A percentile compares a stretch with the other conserved stretches of the same genome.
Evolutionary conservation across 345 rosid genomes (phyloP).

Genomic region (Melaleuca alternifolia): DNA sequence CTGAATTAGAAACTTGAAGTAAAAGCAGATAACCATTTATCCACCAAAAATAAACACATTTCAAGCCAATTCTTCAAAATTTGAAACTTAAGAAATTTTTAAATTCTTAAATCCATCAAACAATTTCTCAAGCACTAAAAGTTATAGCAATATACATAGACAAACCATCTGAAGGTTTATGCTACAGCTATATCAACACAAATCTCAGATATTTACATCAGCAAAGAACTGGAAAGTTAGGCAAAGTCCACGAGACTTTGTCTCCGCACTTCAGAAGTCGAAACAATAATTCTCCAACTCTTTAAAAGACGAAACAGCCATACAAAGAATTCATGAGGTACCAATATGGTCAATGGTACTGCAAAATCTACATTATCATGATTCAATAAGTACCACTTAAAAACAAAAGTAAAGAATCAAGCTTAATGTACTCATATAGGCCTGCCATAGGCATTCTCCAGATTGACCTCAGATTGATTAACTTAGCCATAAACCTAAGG

Average conservation of each 20-base stretch:
- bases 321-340: neutral
- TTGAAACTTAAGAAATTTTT: no score
- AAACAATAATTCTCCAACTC: neutral
- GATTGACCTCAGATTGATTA: neutral
- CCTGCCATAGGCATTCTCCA: neutral
- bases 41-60: neutral
- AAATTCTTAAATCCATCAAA: no score
- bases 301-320: neutral
- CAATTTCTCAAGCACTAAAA: neutral
- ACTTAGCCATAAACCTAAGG: neutral
- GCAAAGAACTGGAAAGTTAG: neutral
- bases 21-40: neutral
- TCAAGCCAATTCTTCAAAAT: no score
- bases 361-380: neutral
- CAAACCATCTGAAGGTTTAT: neutral
- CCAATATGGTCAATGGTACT: neutral
- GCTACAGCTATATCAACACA: neutral
- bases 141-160: neutral
- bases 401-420: neutral
- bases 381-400: neutral
- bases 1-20: no score
- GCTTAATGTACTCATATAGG: neutral
- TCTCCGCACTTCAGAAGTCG: neutral
- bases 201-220: neutral
- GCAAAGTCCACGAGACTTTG: neutral